Base-by-base conservation (phyloP, 208 protist species). In the Trypanosomatidae sp. region DNA sequence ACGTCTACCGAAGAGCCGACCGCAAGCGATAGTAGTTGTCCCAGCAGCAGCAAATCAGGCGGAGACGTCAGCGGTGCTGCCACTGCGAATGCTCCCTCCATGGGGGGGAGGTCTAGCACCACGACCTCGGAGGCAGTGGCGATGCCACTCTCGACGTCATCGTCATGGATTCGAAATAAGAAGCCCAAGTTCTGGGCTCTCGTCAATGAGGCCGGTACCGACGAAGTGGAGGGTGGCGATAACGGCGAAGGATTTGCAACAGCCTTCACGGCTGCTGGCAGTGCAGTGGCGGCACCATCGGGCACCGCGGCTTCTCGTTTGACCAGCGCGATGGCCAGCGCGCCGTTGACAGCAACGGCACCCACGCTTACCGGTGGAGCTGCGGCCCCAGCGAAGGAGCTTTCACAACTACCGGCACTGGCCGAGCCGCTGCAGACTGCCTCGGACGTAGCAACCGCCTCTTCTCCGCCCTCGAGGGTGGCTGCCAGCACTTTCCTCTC, bases 151-250 rank as follows among this genome's bases (percentile, higher is more conserved):
- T 66, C 55, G 79, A 30, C 74, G 43, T 73, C 80, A 17, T 39
- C 56, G 0, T 72, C 60, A 22, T 84, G 80, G 80, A 75, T 84
- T 71, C 80, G 80, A 39, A 84, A 84, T 39, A 84, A 84, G 46
- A 56, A 60, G 30, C 76, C 76, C 13, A 77, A 81, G 58, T 84
- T 84, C 58, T 84, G 80, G 80, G 80, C 75, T 10, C 28, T 84
- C 53, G 76, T 84, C 60, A 80, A 80, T 59, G 69, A 80, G 15
- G 39, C 67, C 12, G 62, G 39, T 0, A 2, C 47, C 12, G 60
- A 43, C 2, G 65, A 62, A 10, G 36, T 58, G 3, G 65, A n/a
- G 28, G 22, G 30, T 9, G 33, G 19, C 39, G 52, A 36, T 13
- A 19, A 47, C 25, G 62, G 39, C 55, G 36, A 65, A 47, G 22